Evolutionary conservation across 345 rosid genomes (phyloP), one percentile per base, ranked within the genome.

Genomic region (Stellera chamaejasme): DNA sequence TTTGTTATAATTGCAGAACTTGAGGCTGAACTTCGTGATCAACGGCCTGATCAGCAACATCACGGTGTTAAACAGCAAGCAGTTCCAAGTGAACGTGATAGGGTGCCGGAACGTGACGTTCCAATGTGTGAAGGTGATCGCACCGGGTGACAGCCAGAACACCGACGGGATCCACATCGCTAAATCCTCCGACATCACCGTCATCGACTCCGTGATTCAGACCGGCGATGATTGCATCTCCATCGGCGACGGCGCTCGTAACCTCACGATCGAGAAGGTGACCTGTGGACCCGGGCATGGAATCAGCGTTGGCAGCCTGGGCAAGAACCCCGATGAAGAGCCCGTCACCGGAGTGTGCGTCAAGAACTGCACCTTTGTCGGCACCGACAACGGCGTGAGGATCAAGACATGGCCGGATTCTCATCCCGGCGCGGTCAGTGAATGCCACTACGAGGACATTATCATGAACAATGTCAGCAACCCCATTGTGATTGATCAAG

Each of bases 231-330:
- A 79, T 10, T 84, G 87, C 1, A 12, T 84, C 69, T 79, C 85
- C 10, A 52, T 79, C 5, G 83, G 83, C 0, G 77, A 77, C 27
- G 85, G 88, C 10, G 55, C 66, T 65, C 67, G 65, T 12, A 26
- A 75, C 4, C 23, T 82, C 14, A 3, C 32, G 15, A 32, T 77
- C 2, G 60, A 53, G 26, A 50, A 54, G 6, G 66, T 76, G 2
- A 66, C 51, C 3, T 82, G 92, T 36, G 84, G 82, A 15, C 84
- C 86, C 2, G 92, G 92, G 39, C 85, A 79, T 11, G 88, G 88
- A 9, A 63, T 84, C 45, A 62, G 86, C 55, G 46, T 80, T 6
- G 87, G 89, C 26, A 85, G 84, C 63, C 77, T 82, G 0, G 89
- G 93, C 2, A 80, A 41, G 48, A 71, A 77, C 52, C 68, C 54